Evolutionary conservation across 1,284 basidiomycete species (phyloP), one percentile per base, ranked within the genome.

Genomic region (Leccinum pachyderme): DNA sequence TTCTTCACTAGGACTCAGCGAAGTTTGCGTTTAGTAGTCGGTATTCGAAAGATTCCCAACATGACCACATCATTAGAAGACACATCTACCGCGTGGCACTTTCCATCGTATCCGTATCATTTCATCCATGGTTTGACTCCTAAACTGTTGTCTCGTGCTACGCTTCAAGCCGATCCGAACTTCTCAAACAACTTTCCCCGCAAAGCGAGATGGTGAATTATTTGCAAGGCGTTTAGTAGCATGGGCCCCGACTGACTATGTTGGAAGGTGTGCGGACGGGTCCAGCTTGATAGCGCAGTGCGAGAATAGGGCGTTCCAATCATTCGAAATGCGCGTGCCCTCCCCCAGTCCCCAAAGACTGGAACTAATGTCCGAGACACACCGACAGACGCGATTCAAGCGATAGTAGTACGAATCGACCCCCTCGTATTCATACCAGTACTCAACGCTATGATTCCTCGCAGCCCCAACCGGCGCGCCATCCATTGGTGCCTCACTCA

Each of bases 201-300:
- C 47, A 69, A 64, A 12, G 77, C 76, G 4, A 81, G 78, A 74
- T 84, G 82, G 82, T 80, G 27, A 57, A 53, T 44, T 24, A 7
- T 44, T 22, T 39, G 5, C 37, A 39, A 9, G 37, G 33, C 33
- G 33, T 15, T 33, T 18, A 18, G 18, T 18, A 18, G 18, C 33
- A 6, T 33, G 6, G 29, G 9, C 11, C 9, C 37, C 22, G 11
- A 39, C 18, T 39, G 37, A 39, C 18, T 11, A 39, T 11, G n/a
- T 18, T 18, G 37, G 3, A 52, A 89, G 87, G 85, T 86, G 79
- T 63, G 79, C 80, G 44, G 87, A 89, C 61, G 87, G 86, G 1
- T 80, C 81, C 5, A 72, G 71, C 18, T 67, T 83, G 6, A 73
- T 89, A 9, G 72, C 77, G 2, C 83, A 86, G 47, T 85, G 80